Percentiles rank a stretch among this genome's conserved stretches.
Conservation (phyloP, 768 basidiomycete genomes). For the Boletales sp. region DNA sequence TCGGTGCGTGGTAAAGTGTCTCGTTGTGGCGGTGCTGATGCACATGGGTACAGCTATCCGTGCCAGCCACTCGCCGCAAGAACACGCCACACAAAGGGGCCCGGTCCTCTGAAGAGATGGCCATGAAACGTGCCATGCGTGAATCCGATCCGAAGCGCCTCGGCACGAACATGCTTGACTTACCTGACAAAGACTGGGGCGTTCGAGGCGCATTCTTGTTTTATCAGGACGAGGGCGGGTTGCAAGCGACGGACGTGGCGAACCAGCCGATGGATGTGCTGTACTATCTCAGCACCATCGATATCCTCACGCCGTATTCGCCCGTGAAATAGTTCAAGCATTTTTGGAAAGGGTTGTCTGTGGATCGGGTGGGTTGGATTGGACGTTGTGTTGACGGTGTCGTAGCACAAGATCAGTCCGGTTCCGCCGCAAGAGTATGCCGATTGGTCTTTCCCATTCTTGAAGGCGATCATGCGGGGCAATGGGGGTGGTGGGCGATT, state of each 20-base stretch:
- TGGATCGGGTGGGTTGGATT: conserved; percentile 69
- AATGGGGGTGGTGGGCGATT: conserved; percentile 61
- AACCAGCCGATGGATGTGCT: conserved; percentile 74
- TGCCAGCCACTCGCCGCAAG: conserved; percentile 61
- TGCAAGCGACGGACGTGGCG: conserved; percentile 83
- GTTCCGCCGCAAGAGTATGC: conserved; percentile 86
- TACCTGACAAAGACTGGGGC: conserved; percentile 63
- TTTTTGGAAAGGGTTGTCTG: conserved; percentile 86
- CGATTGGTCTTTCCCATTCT: conserved; percentile 82
- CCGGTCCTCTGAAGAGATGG: conserved; percentile 69
- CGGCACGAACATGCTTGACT: conserved; percentile 44
- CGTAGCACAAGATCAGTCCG: conserved; percentile 90
- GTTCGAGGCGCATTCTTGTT: conserved; percentile 74
- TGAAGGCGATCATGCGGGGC: conserved; percentile 82
- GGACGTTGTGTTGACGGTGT: neutral
- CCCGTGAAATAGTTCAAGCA: conserved; percentile 77
- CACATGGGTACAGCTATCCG: conserved; percentile 51
- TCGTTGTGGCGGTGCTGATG: neutral
- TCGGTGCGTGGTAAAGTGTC: conserved; percentile 51
- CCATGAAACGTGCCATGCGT: conserved; percentile 83
- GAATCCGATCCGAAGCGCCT: conserved; percentile 36
- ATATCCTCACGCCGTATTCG: conserved; percentile 91
- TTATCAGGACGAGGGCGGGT: conserved; percentile 93
- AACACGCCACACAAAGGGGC: conserved; percentile 54
- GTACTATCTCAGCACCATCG: conserved; percentile 95